A percentile compares a stretch with the other conserved stretches of the same genome.
These are phyloP conservation scores for Silybum marianum DNA, from an alignment of 129 eudicot species.

Conservation along the genomic window DNA sequence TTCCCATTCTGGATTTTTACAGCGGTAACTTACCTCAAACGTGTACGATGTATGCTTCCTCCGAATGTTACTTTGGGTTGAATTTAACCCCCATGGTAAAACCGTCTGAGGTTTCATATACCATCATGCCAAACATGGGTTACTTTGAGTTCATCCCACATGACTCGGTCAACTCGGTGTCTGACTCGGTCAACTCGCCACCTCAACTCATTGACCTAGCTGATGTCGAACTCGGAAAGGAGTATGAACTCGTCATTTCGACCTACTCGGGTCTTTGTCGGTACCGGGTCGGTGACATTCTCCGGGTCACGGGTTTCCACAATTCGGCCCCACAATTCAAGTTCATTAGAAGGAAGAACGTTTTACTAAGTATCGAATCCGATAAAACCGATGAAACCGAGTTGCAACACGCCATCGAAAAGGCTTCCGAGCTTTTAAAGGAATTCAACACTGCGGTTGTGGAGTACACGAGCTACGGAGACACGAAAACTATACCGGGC, in stretches of 20 bases:
- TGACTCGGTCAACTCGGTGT: constrained; percentile 31
- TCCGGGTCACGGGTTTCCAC: constrained; percentile 82
- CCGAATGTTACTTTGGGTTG: constrained; percentile 72
- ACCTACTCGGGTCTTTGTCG: constrained; percentile 74
- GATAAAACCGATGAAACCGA: constrained; percentile 82
- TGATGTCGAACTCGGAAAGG: constrained; percentile 62
- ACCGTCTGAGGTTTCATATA: constrained; percentile 62
- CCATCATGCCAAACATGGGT: constrained; percentile 69
- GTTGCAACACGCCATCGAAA: constrained; percentile 65
- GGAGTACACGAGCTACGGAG: constrained; percentile 69
- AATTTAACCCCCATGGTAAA: constrained; percentile 65
- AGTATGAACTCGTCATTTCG: constrained; percentile 74
- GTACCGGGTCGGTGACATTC: constrained; percentile 78
- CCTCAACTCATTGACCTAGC: constrained; percentile 58
- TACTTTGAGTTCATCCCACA: constrained; percentile 71
- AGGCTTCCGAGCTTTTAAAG: constrained; percentile 44
- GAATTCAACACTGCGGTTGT: constrained; percentile 43
- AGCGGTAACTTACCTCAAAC: constrained; percentile 64
- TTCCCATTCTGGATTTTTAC: constrained; percentile 67
- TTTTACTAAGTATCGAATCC: constrained; percentile 62
- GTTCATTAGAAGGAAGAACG: constrained; percentile 72
- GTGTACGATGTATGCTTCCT: constrained; percentile 73
- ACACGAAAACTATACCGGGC: constrained; percentile 50
- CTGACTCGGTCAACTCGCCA: constrained; percentile 26
- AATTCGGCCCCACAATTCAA: constrained; percentile 77